Percentiles rank a stretch among this genome's conserved stretches.
Evolutionary conservation across 2,329 filamentous ascomycete species (phyloP).

Genomic region (Rhynchosporium agropyri): DNA sequence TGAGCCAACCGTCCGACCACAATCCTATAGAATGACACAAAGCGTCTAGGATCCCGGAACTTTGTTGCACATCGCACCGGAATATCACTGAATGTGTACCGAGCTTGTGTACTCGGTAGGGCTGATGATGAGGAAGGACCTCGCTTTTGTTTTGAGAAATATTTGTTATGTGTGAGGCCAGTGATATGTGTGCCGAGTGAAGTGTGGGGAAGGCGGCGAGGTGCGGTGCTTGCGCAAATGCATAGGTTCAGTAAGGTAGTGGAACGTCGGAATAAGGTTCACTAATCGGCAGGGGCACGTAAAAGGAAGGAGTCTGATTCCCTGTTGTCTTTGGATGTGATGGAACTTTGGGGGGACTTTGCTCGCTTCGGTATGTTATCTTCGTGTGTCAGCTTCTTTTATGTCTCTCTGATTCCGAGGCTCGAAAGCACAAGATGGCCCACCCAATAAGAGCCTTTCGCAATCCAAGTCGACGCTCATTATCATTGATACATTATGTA

Average conservation of each 20-base stretch:
- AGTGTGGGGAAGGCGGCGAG: not conserved
- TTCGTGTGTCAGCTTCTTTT: not conserved
- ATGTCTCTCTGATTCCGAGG: not conserved
- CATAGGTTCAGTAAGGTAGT: no score
- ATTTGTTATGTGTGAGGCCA: slow-evolving; percentile 5
- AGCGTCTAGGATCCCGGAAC: not conserved
- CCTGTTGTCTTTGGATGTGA: not conserved
- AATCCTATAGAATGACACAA: not conserved
- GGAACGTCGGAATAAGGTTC: no score
- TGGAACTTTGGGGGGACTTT: not conserved
- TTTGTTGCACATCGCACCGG: slow-evolving; percentile 22
- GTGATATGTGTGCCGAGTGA: slow-evolving; percentile 6
- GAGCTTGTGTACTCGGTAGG: slow-evolving; percentile 14
- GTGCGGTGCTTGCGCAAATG: not conserved
- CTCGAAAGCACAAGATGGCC: not conserved
- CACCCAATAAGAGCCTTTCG: no score
- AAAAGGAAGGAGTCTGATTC: not conserved
- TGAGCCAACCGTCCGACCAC: not conserved
- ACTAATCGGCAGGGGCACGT: no score
- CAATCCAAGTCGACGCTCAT: slow-evolving; percentile 1
- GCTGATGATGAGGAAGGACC: slow-evolving; percentile 1
- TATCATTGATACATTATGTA: slow-evolving; percentile 10
- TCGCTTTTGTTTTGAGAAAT: slow-evolving; percentile 7
- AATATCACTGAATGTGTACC: slow-evolving; percentile 19
- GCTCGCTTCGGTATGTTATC: not conserved